Percentiles rank a stretch among this genome's conserved stretches.
Conservation (phyloP, 257 asterid genomes). For the Primulina tabacum region DNA sequence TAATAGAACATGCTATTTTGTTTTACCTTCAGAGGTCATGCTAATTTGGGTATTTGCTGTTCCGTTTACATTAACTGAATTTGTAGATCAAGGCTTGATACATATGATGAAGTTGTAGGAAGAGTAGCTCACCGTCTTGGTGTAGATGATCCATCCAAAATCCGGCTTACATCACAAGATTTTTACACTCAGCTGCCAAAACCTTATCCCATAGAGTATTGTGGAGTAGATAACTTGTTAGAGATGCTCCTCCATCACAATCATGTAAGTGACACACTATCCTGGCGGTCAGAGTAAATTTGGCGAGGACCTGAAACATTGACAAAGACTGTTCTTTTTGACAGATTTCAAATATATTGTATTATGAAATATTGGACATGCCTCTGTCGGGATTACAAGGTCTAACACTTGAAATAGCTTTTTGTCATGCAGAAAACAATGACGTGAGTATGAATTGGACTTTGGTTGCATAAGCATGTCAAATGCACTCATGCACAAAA, state of each 20-base stretch:
- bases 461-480: conserved; percentile 19
- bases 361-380: conserved; percentile 63
- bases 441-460: conserved; percentile 40
- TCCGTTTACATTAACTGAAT: conserved; percentile 15
- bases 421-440: conserved; percentile 40
- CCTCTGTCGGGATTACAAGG: conserved; percentile 63
- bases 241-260: conserved; percentile 57
- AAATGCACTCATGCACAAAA: not conserved
- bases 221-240: conserved; percentile 48
- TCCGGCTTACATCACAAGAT: conserved; percentile 62
- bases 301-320: conserved; percentile 19
- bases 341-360: conserved; percentile 54
- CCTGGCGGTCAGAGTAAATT: conserved; percentile 13
- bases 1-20: conserved; percentile 12
- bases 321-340: conserved; percentile 24
- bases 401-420: conserved; percentile 56
- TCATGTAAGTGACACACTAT: conserved; percentile 35
- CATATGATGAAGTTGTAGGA: conserved; percentile 62
- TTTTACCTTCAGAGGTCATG: conserved; percentile 6
- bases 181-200: conserved; percentile 57
- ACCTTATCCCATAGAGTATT: conserved; percentile 55
- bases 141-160: conserved; percentile 57
- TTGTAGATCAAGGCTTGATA: conserved; percentile 50
- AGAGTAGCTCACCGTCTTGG: conserved; percentile 49
- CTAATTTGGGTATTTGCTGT: conserved; percentile 22